A percentile compares a stretch with the other conserved stretches of the same genome.
These are phyloP conservation scores for Phanerodontia chrysosporium DNA, from an alignment of 768 basidiomycete species.

Conservation along the genomic window DNA sequence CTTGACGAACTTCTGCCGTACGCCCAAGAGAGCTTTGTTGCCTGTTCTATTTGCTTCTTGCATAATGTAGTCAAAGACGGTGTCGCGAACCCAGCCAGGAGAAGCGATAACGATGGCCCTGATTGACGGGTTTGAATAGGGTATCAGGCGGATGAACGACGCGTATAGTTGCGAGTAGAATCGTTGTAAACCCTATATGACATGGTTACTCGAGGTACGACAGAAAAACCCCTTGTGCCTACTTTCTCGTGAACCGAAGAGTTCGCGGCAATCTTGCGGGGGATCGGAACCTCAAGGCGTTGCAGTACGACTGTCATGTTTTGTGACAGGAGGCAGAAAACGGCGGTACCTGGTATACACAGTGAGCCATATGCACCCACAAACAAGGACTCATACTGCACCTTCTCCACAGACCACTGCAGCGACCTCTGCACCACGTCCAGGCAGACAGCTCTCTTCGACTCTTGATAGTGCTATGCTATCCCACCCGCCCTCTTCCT, in stretches of 20 bases:
- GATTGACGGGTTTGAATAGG: constrained; percentile 65
- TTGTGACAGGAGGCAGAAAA: constrained; percentile 91
- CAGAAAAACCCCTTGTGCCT: neutral
- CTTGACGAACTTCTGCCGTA: constrained; percentile 81
- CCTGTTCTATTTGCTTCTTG: constrained; percentile 74
- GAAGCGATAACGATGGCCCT: constrained; percentile 94
- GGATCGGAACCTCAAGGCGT: constrained; percentile 83
- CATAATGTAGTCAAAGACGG: constrained; percentile 80
- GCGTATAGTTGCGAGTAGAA: constrained; percentile 87
- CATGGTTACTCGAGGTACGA: neutral
- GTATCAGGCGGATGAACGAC: constrained; percentile 86
- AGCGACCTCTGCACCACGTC: constrained; percentile 92
- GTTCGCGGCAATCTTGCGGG: constrained; percentile 82
- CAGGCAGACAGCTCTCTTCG: constrained; percentile 87
- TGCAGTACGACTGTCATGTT: constrained; percentile 95
- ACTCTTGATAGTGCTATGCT: constrained; percentile 79
- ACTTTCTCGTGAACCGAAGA: constrained; percentile 84
- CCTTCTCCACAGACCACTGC: constrained; percentile 96
- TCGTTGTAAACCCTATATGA: constrained; percentile 54
- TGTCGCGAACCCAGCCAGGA: constrained; percentile 93
- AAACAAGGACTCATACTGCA: constrained; percentile 15
- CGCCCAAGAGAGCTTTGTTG: constrained; percentile 78
- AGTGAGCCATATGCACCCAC: neutral
- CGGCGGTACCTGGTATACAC: constrained; percentile 59
- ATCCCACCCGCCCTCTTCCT: constrained; percentile 81